These are phyloP conservation scores for Xylariaceae sp. DNA, from an alignment of 2,329 filamentous ascomycete genomes.

Conservation along the genomic window DNA sequence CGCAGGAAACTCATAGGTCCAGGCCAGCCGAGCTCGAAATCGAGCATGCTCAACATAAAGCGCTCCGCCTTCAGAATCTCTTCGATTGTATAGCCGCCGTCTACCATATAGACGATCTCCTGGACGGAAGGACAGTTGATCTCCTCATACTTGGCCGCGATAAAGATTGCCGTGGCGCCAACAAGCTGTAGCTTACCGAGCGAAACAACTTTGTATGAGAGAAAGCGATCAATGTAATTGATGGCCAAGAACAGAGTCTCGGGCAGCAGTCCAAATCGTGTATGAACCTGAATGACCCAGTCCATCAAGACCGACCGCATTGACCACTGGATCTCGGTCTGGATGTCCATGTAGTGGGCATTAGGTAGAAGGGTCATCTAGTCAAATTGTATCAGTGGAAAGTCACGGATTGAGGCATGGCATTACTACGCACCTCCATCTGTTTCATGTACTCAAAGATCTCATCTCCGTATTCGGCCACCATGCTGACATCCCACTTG, in stretches of 20 bases:
- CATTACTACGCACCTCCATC: constrained; percentile 65
- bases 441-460: constrained; percentile 91
- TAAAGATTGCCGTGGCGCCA: constrained; percentile 90
- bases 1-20: constrained; percentile 98
- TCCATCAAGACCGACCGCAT: constrained; percentile 98
- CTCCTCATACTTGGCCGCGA: constrained; percentile 97
- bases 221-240: constrained; percentile 96
- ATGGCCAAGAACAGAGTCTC: constrained; percentile 93
- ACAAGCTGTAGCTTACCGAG: constrained; percentile 93
- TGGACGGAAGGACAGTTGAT: constrained; percentile 94
- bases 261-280: constrained; percentile 83
- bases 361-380: constrained; percentile 81
- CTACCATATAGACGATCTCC: constrained; percentile 98
- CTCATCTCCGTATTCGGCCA: constrained; percentile 92
- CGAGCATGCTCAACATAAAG: constrained; percentile 96
- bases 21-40: constrained; percentile 96
- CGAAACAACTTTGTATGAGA: constrained; percentile 92
- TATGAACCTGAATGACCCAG: constrained; percentile 95
- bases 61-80: constrained; percentile 96
- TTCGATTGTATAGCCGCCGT: constrained; percentile 81
- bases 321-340: constrained; percentile 98
- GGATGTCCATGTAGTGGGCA: constrained; percentile 92
- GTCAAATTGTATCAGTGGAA: constrained; percentile 16
- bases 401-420: not conserved
- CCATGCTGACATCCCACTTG: constrained; percentile 93